phyloP scores from a whole-genome alignment of 2,329 filamentous ascomycete species.

The Penicillium thymicola region DNA sequence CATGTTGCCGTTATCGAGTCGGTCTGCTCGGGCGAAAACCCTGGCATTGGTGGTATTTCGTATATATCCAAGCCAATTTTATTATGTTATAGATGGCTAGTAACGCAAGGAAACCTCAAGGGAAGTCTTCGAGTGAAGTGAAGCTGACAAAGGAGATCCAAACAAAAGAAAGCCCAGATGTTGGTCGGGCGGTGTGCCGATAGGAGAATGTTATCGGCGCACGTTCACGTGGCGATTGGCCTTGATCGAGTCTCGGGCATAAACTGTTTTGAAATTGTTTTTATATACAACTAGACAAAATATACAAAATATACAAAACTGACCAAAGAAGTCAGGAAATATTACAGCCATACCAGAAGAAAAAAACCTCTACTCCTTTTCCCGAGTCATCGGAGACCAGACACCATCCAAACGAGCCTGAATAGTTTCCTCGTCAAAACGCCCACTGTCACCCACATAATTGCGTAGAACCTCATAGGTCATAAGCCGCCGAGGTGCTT shows the following conservation, averaged over 20 bases:
- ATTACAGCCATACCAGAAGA: background rate
- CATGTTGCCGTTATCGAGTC: constrained; percentile 16
- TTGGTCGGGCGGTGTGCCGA: constrained; percentile 4
- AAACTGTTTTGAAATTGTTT: background rate
- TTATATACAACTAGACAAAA: too few relatives aligned
- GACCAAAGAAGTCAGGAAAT: background rate
- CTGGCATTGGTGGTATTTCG: constrained; percentile 13
- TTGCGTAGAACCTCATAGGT: constrained; percentile 56
- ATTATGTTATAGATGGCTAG: background rate
- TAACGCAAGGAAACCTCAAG: background rate
- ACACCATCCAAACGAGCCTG: constrained; percentile 32
- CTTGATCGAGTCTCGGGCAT: background rate
- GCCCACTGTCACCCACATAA: constrained; percentile 35
- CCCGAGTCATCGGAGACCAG: constrained; percentile 11
- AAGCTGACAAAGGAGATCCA: background rate
- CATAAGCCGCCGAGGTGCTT: constrained; percentile 70
- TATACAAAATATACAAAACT: background rate
- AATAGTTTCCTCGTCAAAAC: constrained; percentile 40
- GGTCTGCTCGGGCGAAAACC: constrained; percentile 15
- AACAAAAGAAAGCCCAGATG: constrained; percentile 8
- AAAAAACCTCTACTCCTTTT: background rate
- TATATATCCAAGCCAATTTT: constrained; percentile 7
- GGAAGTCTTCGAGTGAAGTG: background rate
- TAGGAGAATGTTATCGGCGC: constrained; percentile 4
- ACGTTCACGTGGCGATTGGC: background rate